A percentile compares a stretch with the other conserved stretches of the same genome.
phyloP scores from a whole-genome alignment of 768 basidiomycete genomes.

The Tremella fuciformis region DNA sequence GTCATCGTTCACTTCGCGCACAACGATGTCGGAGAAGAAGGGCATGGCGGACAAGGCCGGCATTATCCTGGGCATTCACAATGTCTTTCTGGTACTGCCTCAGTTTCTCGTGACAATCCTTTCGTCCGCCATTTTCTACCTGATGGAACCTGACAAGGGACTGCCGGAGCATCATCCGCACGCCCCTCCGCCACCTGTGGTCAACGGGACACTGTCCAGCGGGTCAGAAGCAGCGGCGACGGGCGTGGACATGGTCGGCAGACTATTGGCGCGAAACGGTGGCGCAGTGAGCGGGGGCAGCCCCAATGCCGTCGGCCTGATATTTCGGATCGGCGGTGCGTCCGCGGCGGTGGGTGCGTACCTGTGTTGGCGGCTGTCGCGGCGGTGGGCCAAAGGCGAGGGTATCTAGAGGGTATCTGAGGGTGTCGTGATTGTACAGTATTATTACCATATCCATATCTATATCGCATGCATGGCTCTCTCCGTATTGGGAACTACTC shows the following conservation, averaged over 20 bases:
- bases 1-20: constrained; percentile 17
- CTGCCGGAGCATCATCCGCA: constrained; percentile 41
- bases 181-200: constrained; percentile 29
- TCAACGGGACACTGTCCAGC: constrained; percentile 29
- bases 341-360: constrained; percentile 14
- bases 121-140: constrained; percentile 77
- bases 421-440: not conserved
- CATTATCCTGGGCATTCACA: constrained; percentile 89
- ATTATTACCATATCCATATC: constrained; percentile 1
- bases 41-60: constrained; percentile 72
- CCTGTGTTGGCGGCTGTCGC: constrained; percentile 14
- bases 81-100: constrained; percentile 87
- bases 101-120: constrained; percentile 89
- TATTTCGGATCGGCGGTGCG: constrained; percentile 60
- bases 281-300: constrained; percentile 41
- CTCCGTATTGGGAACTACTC: no score
- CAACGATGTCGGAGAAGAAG: constrained; percentile 22
- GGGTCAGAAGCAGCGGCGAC: constrained; percentile 30
- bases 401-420: constrained; percentile 5
- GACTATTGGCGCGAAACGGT: constrained; percentile 17
- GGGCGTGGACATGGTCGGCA: not conserved
- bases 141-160: constrained; percentile 64
- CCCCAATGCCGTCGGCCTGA: constrained; percentile 70
- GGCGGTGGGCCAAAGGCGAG: constrained; percentile 21
- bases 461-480: not conserved